Base-by-base conservation (phyloP, 108 stramenopile species). In the Skeletonema menzelii region DNA sequence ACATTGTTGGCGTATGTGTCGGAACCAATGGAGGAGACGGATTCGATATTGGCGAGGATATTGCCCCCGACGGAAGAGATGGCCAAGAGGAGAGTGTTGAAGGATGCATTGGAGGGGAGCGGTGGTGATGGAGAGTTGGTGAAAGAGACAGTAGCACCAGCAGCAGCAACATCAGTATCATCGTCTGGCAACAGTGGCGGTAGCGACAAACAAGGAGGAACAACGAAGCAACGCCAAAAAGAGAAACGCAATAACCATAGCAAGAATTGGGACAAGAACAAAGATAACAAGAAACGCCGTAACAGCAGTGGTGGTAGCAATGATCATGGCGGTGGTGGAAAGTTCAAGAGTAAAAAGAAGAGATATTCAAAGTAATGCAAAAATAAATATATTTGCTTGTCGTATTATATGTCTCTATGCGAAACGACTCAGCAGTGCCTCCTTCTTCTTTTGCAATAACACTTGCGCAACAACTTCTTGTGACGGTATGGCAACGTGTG, bases 381-480 rank as follows among this genome's bases (percentile, higher is more conserved):
- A n/a, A n/a, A n/a, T n/a, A n/a, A n/a, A n/a, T n/a, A n/a, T n/a
- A n/a, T n/a, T 47, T 47, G 46, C 5, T 46, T 46, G n/a, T 46
- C 17, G 15, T 46, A 15, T 4, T 30, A 46, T 17, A 19, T 14
- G 2, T 46, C 49, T 8, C 20, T 55, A 86, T 63, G 76, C 70
- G 31, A 86, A 79, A 8, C 86, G 79, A 44, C 82, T 85, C 77
- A 93, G 67, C 17, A 95, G 58, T 13, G 79, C 84, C 66, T 88
- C 79, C 82, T 93, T 95, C 86, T 93, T 95, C 70, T 86, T 79
- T 57, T 88, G 76, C 57, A 93, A 56, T 62, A 95, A 46, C 4
- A 80, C 66, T 46, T 85, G 72, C 12, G 72, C 60, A 10, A 95
- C 76, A 34, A 91, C 61, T 56, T 93, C 89, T 67, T 83, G 82